phyloP scores from a whole-genome alignment of 805 yeast species.

The Cyberlindnera mississippiensis region DNA sequence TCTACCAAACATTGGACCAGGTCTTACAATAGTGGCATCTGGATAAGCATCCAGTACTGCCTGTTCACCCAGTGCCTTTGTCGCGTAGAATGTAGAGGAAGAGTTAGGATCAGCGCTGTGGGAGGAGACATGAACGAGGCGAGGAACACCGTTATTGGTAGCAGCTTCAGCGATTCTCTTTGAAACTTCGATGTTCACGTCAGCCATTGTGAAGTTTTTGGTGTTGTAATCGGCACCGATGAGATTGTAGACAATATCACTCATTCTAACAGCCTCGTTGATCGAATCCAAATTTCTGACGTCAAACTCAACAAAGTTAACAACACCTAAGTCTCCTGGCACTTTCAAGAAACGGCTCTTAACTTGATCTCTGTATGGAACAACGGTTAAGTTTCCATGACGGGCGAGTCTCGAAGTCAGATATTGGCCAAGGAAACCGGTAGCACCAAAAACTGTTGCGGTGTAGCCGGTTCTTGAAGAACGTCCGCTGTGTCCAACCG shows the following conservation, averaged over 20 bases:
- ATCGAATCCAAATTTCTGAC: slow-evolving; percentile 72
- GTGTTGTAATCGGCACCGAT: slow-evolving; percentile 74
- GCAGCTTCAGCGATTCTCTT: slow-evolving; percentile 73
- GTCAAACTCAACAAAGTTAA: slow-evolving; percentile 79
- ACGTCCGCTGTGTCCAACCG: slow-evolving; percentile 77
- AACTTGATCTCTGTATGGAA: slow-evolving; percentile 80
- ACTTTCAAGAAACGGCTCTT: slow-evolving; percentile 75
- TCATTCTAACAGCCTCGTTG: slow-evolving; percentile 71
- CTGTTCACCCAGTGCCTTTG: slow-evolving; percentile 77
- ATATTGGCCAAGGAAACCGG: slow-evolving; percentile 75
- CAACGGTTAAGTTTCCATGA: slow-evolving; percentile 74
- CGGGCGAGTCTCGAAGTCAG: slow-evolving; percentile 69
- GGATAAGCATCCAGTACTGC: slow-evolving; percentile 65
- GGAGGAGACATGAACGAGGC: slow-evolving; percentile 75
- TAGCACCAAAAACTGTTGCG: slow-evolving; percentile 83
- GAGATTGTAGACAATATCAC: slow-evolving; percentile 79
- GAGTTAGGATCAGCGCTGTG: slow-evolving; percentile 71
- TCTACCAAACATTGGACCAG: slow-evolving; percentile 74
- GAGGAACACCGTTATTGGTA: slow-evolving; percentile 64
- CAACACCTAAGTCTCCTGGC: slow-evolving; percentile 84
- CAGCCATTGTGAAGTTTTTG: slow-evolving; percentile 78
- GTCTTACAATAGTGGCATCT: slow-evolving; percentile 80
- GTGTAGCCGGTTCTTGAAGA: slow-evolving; percentile 85
- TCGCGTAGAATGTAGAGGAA: slow-evolving; percentile 65
- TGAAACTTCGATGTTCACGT: slow-evolving; percentile 75